Evolutionary conservation across 2,329 filamentous ascomycete species (phyloP).

Genomic region (Colletotrichum theobromicola): DNA sequence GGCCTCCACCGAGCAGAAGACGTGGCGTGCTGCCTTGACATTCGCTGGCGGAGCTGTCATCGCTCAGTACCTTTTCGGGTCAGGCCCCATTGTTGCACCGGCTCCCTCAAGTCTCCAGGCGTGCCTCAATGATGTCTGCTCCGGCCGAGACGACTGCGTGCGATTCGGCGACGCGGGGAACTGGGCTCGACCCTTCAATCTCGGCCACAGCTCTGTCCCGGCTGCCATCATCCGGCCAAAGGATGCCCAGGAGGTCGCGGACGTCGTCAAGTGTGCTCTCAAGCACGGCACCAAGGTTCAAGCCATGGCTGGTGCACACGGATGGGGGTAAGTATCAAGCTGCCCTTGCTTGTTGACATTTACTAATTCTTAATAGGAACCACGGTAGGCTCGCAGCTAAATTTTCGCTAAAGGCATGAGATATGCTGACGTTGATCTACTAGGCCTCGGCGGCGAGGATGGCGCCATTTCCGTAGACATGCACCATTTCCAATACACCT

Average conservation of each 20-base stretch:
- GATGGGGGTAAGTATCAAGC: slow-evolving; percentile 55
- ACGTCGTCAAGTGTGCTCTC: slow-evolving; percentile 61
- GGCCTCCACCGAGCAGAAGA: background rate
- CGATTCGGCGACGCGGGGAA: slow-evolving; percentile 35
- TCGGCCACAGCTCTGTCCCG: slow-evolving; percentile 53
- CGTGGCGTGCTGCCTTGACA: background rate
- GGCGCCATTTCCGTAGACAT: slow-evolving; percentile 60
- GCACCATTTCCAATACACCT: slow-evolving; percentile 55
- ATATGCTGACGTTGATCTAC: background rate
- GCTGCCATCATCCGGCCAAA: slow-evolving; percentile 61
- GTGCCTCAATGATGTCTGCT: slow-evolving; percentile 53
- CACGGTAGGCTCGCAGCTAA: background rate
- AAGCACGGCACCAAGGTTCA: slow-evolving; percentile 58
- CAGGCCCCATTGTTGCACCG: background rate
- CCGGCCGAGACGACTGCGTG: slow-evolving; percentile 47
- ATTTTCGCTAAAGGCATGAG: background rate
- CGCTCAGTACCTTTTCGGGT: background rate
- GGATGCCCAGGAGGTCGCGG: slow-evolving; percentile 57
- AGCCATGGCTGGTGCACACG: slow-evolving; percentile 67
- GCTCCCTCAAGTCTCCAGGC: slow-evolving; percentile 33
- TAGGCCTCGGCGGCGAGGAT: slow-evolving; percentile 51
- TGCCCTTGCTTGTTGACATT: background rate
- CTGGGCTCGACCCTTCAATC: slow-evolving; percentile 60
- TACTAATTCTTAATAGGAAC: background rate
- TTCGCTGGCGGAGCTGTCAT: background rate